Conservation (phyloP, 2,329 filamentous ascomycete species). For the Coniella lustricola region DNA sequence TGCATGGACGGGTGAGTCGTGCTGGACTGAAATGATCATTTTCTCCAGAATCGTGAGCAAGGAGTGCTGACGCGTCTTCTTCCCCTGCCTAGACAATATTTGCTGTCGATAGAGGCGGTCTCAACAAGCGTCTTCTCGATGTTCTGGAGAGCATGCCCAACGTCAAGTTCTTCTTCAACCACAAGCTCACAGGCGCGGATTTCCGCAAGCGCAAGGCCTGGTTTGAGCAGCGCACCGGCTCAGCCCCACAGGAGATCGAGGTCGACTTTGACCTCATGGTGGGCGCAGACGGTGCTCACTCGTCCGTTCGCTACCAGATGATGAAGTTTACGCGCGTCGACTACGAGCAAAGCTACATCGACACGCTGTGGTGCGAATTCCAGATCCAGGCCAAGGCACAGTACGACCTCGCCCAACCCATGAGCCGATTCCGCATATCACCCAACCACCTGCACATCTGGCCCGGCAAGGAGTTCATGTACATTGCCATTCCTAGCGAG, state of each 20-base stretch:
- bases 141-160: slow-evolving; percentile 78
- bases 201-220: slow-evolving; percentile 74
- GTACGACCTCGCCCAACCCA: slow-evolving; percentile 22
- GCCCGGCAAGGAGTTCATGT: slow-evolving; percentile 93
- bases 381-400: slow-evolving; percentile 54
- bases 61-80: background rate
- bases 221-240: slow-evolving; percentile 59
- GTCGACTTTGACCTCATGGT: slow-evolving; percentile 88
- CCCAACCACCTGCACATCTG: slow-evolving; percentile 96
- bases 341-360: slow-evolving; percentile 91
- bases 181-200: slow-evolving; percentile 87
- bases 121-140: slow-evolving; percentile 81
- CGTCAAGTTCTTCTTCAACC: slow-evolving; percentile 85
- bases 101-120: slow-evolving; percentile 73
- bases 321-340: slow-evolving; percentile 93
- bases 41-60: background rate
- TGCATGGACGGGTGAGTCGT: slow-evolving; percentile 67
- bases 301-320: slow-evolving; percentile 80
- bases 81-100: slow-evolving; percentile 58
- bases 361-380: slow-evolving; percentile 97
- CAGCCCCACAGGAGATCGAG: slow-evolving; percentile 61
- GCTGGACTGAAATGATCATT: background rate
- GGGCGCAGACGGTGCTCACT: slow-evolving; percentile 92
- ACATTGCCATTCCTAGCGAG: slow-evolving; percentile 84
- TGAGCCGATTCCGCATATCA: slow-evolving; percentile 65